Conservation (phyloP, 495 filamentous ascomycete genomes). For the Schizothecium vesticola region DNA sequence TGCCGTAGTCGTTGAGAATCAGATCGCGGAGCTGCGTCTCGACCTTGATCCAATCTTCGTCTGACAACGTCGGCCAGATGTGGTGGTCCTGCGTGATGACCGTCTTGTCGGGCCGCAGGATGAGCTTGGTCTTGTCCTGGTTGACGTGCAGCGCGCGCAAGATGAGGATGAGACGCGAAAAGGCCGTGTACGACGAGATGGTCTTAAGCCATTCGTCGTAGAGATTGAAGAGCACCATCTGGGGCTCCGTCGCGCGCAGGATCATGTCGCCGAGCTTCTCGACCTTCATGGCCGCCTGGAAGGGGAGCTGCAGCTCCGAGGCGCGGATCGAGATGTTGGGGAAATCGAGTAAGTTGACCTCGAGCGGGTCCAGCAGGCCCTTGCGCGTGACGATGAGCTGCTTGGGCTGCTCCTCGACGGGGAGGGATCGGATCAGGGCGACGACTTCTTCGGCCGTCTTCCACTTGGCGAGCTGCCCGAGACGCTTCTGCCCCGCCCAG, state of each 20-base stretch:
- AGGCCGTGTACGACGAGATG: slow-evolving; percentile 97
- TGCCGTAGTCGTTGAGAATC: slow-evolving; percentile 97
- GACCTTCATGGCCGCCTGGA: slow-evolving; percentile 99
- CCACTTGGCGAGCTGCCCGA: slow-evolving; percentile 98
- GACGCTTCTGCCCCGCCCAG: slow-evolving; percentile 98
- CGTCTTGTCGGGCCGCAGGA: slow-evolving; percentile 95
- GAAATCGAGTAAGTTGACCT: slow-evolving; percentile 97
- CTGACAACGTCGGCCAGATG: slow-evolving; percentile 92
- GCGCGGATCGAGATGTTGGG: slow-evolving; percentile 99
- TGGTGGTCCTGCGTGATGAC: slow-evolving; percentile 99
- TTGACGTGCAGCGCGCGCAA: slow-evolving; percentile 96
- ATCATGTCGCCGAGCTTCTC: slow-evolving; percentile 99
- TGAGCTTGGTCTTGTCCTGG: slow-evolving; percentile 95
- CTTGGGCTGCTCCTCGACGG: slow-evolving; percentile 98
- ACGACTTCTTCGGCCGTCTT: slow-evolving; percentile 99
- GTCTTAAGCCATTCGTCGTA: slow-evolving; percentile 99
- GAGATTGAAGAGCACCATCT: slow-evolving; percentile 99
- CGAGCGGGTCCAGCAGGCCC: slow-evolving; percentile 92
- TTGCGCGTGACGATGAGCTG: slow-evolving; percentile 98
- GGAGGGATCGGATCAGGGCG: slow-evolving; percentile 91
- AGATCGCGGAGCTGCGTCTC: slow-evolving; percentile 93
- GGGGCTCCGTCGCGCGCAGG: slow-evolving; percentile 90
- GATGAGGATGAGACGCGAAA: slow-evolving; percentile 93
- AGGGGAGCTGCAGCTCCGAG: slow-evolving; percentile 94
- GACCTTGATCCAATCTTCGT: slow-evolving; percentile 99